Evolutionary conservation across 441 rosid species (phyloP).

Genomic region (Hypseocharis bilobata): DNA sequence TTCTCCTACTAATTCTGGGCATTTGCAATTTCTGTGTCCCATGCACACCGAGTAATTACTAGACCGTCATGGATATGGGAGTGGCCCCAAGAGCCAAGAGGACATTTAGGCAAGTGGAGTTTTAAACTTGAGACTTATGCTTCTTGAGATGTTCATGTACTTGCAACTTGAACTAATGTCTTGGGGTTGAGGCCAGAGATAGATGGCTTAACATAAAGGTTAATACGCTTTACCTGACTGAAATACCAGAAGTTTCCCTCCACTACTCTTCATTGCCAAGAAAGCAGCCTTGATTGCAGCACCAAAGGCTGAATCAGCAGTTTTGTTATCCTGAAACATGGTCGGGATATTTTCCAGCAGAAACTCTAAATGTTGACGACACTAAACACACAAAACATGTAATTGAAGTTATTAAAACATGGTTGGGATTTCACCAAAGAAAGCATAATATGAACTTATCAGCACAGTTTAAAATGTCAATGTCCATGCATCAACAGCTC

Average conservation of each 20-base stretch:
- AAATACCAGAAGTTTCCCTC: constrained; percentile 86
- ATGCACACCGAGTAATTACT: too few species aligned
- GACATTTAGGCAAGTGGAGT: too few species aligned
- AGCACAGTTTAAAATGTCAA: not conserved
- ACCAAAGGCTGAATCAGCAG: constrained; percentile 91
- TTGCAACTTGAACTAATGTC: not conserved
- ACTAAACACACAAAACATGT: constrained; percentile 39
- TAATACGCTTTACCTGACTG: constrained; percentile 62
- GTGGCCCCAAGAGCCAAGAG: too few species aligned
- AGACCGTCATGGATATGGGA: too few species aligned
- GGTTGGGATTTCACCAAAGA: constrained; percentile 1
- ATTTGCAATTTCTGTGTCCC: too few species aligned
- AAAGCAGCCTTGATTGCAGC: constrained; percentile 93
- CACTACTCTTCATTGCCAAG: constrained; percentile 79
- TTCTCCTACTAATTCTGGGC: too few species aligned
- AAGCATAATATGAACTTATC: not conserved
- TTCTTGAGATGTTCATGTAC: not conserved
- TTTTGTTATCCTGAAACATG: constrained; percentile 73
- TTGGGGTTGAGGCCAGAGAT: not conserved
- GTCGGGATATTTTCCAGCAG: constrained; percentile 86
- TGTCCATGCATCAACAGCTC: not conserved
- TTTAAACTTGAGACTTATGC: too few species aligned
- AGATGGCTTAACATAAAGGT: not conserved
- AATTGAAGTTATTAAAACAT: constrained; percentile 9
- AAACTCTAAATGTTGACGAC: constrained; percentile 87